Evolutionary conservation across 345 rosid species (phyloP).

Genomic region (Erucastrum elatum): DNA sequence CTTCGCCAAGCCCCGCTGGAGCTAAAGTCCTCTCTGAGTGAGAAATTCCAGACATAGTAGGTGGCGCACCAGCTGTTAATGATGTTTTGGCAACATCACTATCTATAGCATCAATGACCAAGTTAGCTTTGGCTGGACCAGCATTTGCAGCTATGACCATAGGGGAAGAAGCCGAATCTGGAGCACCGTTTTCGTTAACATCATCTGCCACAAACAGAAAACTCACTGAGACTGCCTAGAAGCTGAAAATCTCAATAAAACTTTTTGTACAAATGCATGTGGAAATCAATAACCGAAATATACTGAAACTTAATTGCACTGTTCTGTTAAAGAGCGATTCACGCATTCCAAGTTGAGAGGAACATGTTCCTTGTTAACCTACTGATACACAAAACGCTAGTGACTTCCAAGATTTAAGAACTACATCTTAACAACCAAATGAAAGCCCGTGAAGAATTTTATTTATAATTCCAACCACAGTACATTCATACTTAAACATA

Average conservation of each 20-base stretch:
- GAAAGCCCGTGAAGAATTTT: neutral
- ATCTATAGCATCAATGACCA: slow-evolving; percentile 40
- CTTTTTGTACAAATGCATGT: neutral
- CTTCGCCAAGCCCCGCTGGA: slow-evolving; percentile 86
- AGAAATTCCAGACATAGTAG: slow-evolving; percentile 48
- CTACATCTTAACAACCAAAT: neutral
- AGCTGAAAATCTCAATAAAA: slow-evolving; percentile 29
- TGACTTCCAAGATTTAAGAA: neutral
- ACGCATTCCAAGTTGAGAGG: slow-evolving; percentile 1
- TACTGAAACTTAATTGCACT: neutral
- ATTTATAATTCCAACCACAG: neutral
- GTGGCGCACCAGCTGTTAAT: slow-evolving; percentile 58
- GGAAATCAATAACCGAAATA: slow-evolving; percentile 8
- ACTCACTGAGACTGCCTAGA: slow-evolving; percentile 36
- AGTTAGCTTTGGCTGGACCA: slow-evolving; percentile 18
- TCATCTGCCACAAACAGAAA: slow-evolving; percentile 28
- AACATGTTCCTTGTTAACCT: neutral
- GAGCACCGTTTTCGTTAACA: slow-evolving; percentile 21
- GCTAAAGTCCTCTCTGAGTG: slow-evolving; percentile 46
- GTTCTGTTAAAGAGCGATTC: slow-evolving; percentile 1
- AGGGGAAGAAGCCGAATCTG: slow-evolving; percentile 20
- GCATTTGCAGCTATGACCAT: slow-evolving; percentile 17
- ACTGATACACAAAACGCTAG: neutral
- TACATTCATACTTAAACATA: slow-evolving; percentile 6
- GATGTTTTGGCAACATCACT: slow-evolving; percentile 44